Evolutionary conservation across 257 asterid genomes (phyloP).

Genomic region (Salvia hispanica): DNA sequence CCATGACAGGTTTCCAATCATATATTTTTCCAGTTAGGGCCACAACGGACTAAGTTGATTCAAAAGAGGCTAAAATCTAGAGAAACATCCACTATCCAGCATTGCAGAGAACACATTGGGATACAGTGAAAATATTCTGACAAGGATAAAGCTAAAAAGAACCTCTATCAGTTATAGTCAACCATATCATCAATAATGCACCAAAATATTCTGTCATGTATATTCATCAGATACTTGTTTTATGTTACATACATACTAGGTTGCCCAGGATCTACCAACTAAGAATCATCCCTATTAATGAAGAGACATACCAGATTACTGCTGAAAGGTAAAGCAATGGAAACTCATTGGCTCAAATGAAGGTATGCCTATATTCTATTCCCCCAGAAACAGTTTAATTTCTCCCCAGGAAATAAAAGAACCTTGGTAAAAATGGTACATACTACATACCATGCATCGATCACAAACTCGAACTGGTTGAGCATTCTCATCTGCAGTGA

Average conservation of each 20-base stretch:
- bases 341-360: conserved; percentile 19
- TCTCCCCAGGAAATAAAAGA: background rate
- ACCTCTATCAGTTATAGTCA: background rate
- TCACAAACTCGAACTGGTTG: conserved; percentile 95
- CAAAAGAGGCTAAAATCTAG: background rate
- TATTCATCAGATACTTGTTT: conserved; percentile 4
- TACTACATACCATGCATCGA: conserved; percentile 85
- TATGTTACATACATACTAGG: background rate
- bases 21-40: background rate
- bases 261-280: conserved; percentile 11
- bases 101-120: background rate
- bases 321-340: background rate
- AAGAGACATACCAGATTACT: background rate
- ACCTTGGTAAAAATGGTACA: conserved; percentile 24
- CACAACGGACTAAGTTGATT: background rate
- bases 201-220: background rate
- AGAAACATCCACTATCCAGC: background rate
- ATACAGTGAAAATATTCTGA: background rate
- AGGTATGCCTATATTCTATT: background rate
- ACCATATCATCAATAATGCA: background rate
- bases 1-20: background rate
- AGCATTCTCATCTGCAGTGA: conserved; percentile 79
- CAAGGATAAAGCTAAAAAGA: background rate
- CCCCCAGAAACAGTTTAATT: background rate
- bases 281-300: conserved; percentile 3